phyloP scores from a whole-genome alignment of 179 eudicot species.

The Silene vulgaris region DNA sequence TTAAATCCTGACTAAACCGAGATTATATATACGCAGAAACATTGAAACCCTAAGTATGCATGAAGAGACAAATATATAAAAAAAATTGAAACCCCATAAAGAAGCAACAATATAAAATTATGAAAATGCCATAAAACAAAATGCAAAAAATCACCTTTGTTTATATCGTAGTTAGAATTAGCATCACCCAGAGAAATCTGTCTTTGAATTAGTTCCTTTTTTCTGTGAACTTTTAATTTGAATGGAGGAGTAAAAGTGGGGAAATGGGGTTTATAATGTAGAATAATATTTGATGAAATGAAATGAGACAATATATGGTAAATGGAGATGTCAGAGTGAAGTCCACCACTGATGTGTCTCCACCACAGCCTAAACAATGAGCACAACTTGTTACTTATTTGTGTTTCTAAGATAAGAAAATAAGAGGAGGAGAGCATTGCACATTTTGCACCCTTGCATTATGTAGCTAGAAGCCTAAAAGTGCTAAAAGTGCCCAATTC shows the following conservation, averaged over 20 bases:
- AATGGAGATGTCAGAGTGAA: not conserved
- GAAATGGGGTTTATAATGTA: not conserved
- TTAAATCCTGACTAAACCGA: no score
- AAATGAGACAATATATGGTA: not conserved
- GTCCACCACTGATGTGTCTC: slow-evolving; percentile 5
- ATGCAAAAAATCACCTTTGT: not conserved
- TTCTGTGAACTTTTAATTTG: not conserved
- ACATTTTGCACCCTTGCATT: not conserved
- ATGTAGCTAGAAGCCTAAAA: no score
- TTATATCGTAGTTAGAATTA: not conserved
- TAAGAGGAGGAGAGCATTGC: not conserved
- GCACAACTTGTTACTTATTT: not conserved
- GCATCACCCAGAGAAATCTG: not conserved
- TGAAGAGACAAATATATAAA: not conserved
- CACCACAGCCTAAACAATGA: not conserved
- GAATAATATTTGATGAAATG: not conserved
- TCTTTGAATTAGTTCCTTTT: not conserved
- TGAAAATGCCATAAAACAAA: not conserved
- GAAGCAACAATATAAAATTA: no score
- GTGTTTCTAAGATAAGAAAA: slow-evolving; percentile 6
- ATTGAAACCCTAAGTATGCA: not conserved
- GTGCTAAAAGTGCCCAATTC: no score
- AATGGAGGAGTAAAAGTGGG: not conserved
- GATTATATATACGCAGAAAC: no score
- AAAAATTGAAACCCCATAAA: no score